phyloP scores from a whole-genome alignment of 2,329 filamentous ascomycete genomes.

The Fusarium sp. region DNA sequence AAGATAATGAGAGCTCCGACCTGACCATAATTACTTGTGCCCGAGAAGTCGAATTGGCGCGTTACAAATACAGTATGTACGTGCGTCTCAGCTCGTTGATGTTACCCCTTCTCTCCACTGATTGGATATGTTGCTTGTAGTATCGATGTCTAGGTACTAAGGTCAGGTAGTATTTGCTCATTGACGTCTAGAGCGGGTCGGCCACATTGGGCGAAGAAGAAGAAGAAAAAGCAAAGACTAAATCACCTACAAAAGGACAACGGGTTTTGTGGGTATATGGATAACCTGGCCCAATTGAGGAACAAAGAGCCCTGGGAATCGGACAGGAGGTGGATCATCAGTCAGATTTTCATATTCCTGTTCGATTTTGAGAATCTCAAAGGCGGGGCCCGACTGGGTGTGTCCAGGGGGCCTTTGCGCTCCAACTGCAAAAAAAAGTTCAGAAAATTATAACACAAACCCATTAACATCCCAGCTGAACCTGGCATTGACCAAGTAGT shows the following conservation, averaged over 20 bases:
- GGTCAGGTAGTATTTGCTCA: neutral
- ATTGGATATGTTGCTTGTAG: conserved; percentile 12
- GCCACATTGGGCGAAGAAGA: conserved; percentile 9
- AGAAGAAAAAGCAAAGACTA: conserved; percentile 22
- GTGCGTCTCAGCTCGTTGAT: conserved; percentile 20
- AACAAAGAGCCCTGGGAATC: neutral
- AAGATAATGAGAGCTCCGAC: neutral
- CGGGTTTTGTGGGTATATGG: neutral
- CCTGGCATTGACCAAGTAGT: conserved; percentile 22
- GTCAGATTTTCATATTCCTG: neutral
- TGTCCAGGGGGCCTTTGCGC: neutral
- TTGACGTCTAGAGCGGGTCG: conserved; percentile 14
- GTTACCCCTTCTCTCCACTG: conserved; percentile 38
- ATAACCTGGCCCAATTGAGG: neutral
- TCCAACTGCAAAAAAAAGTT: conserved; percentile 18
- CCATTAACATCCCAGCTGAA: conserved; percentile 20
- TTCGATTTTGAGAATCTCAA: neutral
- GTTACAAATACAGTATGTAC: conserved; percentile 30
- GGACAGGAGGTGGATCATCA: conserved; percentile 6
- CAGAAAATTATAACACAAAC: conserved; percentile 21
- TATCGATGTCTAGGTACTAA: conserved; percentile 1
- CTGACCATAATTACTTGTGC: conserved; percentile 1
- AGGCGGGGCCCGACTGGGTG: neutral
- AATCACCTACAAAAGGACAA: conserved; percentile 6
- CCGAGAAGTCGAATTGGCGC: conserved; percentile 10